Conservation (phyloP, 306 rosid species). For the Rubus idaeus region DNA sequence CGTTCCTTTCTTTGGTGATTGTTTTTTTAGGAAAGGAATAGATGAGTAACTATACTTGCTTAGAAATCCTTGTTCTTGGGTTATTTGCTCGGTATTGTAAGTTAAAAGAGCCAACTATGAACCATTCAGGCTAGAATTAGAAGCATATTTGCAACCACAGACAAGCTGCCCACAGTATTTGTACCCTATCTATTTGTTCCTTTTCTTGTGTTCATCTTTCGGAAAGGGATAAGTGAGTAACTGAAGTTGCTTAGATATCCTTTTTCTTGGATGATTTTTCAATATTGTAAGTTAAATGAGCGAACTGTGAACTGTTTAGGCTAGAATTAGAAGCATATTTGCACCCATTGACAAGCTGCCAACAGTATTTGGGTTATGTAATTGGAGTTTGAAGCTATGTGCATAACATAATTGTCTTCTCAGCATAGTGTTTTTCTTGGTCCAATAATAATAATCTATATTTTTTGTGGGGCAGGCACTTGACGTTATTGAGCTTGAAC, state of each 20-base stretch:
- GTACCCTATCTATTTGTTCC: neutral
- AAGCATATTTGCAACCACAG: neutral
- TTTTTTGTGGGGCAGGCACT: constrained; percentile 46
- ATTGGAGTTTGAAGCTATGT: constrained; percentile 1
- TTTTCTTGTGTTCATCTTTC: neutral
- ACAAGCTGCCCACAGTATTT: neutral
- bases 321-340: neutral
- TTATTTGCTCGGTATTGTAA: neutral
- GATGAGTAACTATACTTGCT: neutral
- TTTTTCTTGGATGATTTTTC: neutral
- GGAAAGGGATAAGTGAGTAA: neutral
- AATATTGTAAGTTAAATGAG: neutral
- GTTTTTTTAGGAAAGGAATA: neutral
- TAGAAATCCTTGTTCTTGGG: neutral
- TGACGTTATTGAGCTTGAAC: constrained; percentile 59
- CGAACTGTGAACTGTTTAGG: neutral
- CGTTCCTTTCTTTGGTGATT: neutral
- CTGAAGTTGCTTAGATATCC: neutral
- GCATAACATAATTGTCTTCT: neutral
- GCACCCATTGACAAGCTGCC: neutral
- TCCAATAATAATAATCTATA: neutral
- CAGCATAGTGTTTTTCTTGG: neutral
- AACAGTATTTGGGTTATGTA: constrained; percentile 3
- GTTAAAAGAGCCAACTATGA: neutral
- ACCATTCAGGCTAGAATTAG: constrained; percentile 1